phyloP scores from a whole-genome alignment of 148 eudicot genomes.

The Heliosperma pusillum region DNA sequence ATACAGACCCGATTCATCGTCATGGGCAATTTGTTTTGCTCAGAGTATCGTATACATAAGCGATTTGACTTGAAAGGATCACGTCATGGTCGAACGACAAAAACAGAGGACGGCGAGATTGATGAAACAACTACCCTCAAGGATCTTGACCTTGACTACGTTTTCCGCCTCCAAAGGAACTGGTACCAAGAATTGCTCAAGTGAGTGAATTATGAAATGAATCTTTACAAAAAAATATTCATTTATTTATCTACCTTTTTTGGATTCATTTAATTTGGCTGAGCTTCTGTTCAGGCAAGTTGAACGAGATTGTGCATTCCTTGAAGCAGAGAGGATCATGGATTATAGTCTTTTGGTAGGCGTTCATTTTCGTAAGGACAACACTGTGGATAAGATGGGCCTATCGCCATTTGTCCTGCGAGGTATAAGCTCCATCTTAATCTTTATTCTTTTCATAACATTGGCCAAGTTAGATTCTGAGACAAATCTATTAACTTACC shows the following conservation, averaged over 20 bases:
- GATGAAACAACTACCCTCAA: conserved; percentile 96
- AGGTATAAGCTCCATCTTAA: conserved; percentile 15
- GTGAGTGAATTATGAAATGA: conserved; percentile 40
- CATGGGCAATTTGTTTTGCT: conserved; percentile 95
- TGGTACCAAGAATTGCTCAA: conserved; percentile 88
- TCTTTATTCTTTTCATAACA: neutral
- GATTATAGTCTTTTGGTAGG: conserved; percentile 97
- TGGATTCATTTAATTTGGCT: conserved; percentile 5
- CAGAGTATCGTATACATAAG: conserved; percentile 82
- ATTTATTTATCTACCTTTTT: neutral
- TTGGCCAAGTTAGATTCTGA: neutral
- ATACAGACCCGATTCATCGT: conserved; percentile 83
- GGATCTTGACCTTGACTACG: conserved; percentile 90
- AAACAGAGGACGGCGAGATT: conserved; percentile 72
- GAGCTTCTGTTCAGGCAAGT: conserved; percentile 55
- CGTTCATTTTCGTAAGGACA: conserved; percentile 78
- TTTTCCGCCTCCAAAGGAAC: conserved; percentile 68
- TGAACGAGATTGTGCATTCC: conserved; percentile 86
- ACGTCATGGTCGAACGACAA: conserved; percentile 78
- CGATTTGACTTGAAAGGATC: conserved; percentile 96
- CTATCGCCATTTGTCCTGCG: conserved; percentile 52
- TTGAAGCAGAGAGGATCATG: conserved; percentile 88
- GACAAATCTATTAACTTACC: neutral
- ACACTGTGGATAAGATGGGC: conserved; percentile 73
- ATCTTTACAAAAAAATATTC: neutral